Evolutionary conservation across 164 flowering plant species (phyloP), one percentile per base, ranked within the genome.

Genomic region (Hamamelis virginiana): DNA sequence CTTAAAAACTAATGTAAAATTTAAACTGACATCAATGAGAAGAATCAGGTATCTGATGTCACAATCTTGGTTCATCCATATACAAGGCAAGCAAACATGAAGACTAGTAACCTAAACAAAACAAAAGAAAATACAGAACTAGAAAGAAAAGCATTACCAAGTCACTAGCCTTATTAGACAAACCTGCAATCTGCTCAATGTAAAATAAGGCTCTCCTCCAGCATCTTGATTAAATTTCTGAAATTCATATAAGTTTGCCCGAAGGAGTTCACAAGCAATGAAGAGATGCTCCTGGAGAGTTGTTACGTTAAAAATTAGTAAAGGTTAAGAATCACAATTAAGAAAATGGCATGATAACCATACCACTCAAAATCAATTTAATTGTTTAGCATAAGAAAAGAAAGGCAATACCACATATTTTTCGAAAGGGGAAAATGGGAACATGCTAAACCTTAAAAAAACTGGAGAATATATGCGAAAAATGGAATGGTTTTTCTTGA

Each of bases 161-260:
- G 21, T 57, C 12, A 53, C 14, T 65, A 12, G 6, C 8, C 23
- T 48, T 52, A 41, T 18, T 22, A 56, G 65, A 76, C 80, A 51
- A 66, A 91, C 98, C 97, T 94, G 98, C 82, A 94, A 76, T 73
- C 98, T 88, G 45, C 68, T 75, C 75, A 83, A 14, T 38, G 89
- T 87, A 63, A 94, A 94, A 74, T 90, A 94, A 38, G 75, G 64
- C 72, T 92, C 95, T 44, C 87, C 89, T 25, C 89, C 92, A 70
- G 97, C 85, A 52, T 94, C 98, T 65, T 78, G 83, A 81, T 89
- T 91, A 70, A 76, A 94, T 69, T 91, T 89, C 77, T 91, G 97
- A 76, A 87, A 92, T 78, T 94, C 98, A 72, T 91, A 94, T 61
- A 94, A 80, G 72, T 94, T 94, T 79, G 97, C 92, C 26, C 86